A percentile compares a stretch with the other conserved stretches of the same genome.
These are phyloP conservation scores for Annona cherimola DNA, from an alignment of 164 flowering plant genomes.

Conservation along the genomic window DNA sequence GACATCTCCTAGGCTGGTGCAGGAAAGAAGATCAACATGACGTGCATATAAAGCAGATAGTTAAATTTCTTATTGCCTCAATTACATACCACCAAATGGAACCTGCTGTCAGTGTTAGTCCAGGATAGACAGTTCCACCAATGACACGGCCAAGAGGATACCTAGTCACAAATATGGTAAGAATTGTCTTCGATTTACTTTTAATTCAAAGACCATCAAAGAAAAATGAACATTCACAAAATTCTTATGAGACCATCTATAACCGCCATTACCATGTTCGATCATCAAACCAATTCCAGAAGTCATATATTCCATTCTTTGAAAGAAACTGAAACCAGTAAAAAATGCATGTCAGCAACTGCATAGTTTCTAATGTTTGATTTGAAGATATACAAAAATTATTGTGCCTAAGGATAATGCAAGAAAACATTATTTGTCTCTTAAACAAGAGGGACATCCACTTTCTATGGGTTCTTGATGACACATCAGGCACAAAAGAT, in stretches of 20 bases:
- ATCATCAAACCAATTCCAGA: slow-evolving; percentile 99
- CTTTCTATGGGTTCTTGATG: too few species aligned
- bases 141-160: slow-evolving; percentile 99
- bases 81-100: slow-evolving; percentile 78
- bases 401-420: neutral
- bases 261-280: slow-evolving; percentile 77
- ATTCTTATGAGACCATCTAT: neutral
- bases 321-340: slow-evolving; percentile 70
- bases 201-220: neutral
- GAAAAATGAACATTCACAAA: neutral
- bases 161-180: slow-evolving; percentile 33
- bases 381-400: neutral
- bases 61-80: neutral
- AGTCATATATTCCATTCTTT: slow-evolving; percentile 93
- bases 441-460: neutral
- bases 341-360: slow-evolving; percentile 1
- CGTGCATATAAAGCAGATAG: neutral
- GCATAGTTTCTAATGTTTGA: neutral
- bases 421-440: neutral
- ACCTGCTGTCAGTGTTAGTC: slow-evolving; percentile 96
- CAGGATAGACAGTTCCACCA: slow-evolving; percentile 99
- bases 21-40: neutral
- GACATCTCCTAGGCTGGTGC: neutral
- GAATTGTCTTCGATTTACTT: neutral
- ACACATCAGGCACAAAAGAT: too few species aligned